Percentiles rank a stretch among this genome's conserved stretches.
Evolutionary conservation across 2,329 filamentous ascomycete species (phyloP).

Genomic region (Ascocoryne sarcoides): DNA sequence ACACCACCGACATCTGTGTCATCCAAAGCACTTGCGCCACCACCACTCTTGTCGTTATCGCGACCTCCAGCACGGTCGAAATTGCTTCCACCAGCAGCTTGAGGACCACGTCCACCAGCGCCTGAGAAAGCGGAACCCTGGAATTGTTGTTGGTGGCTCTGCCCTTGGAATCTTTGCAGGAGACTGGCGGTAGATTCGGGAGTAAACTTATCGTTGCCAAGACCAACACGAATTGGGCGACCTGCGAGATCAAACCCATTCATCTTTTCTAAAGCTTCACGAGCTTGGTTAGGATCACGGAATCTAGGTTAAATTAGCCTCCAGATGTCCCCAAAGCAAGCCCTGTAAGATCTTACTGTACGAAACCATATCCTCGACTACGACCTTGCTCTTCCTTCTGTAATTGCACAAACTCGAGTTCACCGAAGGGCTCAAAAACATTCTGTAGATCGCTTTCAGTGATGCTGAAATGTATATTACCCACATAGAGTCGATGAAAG

Average conservation of each 20-base stretch:
- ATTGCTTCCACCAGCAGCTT: conserved; percentile 63
- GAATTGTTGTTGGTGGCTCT: conserved; percentile 60
- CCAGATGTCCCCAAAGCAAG: too few relatives aligned
- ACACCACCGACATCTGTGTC: conserved; percentile 96
- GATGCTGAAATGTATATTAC: conserved; percentile 99
- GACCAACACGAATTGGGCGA: conserved; percentile 93
- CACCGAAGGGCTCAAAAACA: conserved; percentile 95
- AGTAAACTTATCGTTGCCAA: conserved; percentile 99
- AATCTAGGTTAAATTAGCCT: conserved; percentile 54
- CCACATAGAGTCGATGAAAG: conserved; percentile 96
- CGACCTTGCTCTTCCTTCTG: conserved; percentile 91
- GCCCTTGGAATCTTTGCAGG: conserved; percentile 82
- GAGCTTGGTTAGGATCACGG: conserved; percentile 80
- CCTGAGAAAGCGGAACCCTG: conserved; percentile 91
- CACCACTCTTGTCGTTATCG: conserved; percentile 78
- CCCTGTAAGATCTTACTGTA: too few relatives aligned
- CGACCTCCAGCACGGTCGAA: conserved; percentile 88
- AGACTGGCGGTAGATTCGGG: conserved; percentile 91
- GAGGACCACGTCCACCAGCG: conserved; percentile 75
- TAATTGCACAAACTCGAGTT: conserved; percentile 93
- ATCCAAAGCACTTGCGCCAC: conserved; percentile 88
- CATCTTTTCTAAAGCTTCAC: conserved; percentile 96
- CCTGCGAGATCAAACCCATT: conserved; percentile 98
- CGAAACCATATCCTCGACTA: conserved; percentile 94
- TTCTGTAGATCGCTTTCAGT: conserved; percentile 92